Evolutionary conservation across 306 rosid species (phyloP).

Genomic region (Purshia tridentata): DNA sequence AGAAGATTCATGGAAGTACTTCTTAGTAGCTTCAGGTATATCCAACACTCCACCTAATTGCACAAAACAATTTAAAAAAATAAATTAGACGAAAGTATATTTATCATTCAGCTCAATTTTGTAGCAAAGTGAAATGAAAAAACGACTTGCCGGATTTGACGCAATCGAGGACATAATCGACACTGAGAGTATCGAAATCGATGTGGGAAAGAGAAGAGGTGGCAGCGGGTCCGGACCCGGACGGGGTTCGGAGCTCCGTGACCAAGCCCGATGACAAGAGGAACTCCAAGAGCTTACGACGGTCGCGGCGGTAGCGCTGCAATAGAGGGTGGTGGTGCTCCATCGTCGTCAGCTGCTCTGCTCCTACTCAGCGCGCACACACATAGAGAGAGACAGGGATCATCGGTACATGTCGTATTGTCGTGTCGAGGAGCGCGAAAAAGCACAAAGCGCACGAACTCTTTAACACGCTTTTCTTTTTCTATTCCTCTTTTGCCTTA

Average conservation of each 20-base stretch:
- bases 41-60: constrained; percentile 47
- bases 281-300: constrained; percentile 48
- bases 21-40: constrained; percentile 42
- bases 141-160: constrained; percentile 39
- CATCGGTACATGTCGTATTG: too few relatives aligned
- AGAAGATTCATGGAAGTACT: constrained; percentile 36
- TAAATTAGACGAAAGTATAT: neutral
- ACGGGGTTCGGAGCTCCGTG: constrained; percentile 37
- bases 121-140: neutral
- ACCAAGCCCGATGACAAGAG: constrained; percentile 43
- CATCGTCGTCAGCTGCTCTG: constrained; percentile 17
- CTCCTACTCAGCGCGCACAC: neutral
- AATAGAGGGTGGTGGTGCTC: constrained; percentile 27
- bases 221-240: constrained; percentile 29
- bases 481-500: neutral
- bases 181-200: constrained; percentile 47
- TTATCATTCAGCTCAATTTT: neutral
- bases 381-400: too few relatives aligned
- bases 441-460: neutral
- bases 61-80: neutral
- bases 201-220: constrained; percentile 24
- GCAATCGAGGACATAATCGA: constrained; percentile 46
- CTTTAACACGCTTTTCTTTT: neutral
- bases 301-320: constrained; percentile 46
- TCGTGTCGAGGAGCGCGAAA: constrained; percentile 3